A percentile compares a stretch with the other conserved stretches of the same genome.
Evolutionary conservation across 768 basidiomycete species (phyloP).

Genomic region (Pleurotus ostreatus): DNA sequence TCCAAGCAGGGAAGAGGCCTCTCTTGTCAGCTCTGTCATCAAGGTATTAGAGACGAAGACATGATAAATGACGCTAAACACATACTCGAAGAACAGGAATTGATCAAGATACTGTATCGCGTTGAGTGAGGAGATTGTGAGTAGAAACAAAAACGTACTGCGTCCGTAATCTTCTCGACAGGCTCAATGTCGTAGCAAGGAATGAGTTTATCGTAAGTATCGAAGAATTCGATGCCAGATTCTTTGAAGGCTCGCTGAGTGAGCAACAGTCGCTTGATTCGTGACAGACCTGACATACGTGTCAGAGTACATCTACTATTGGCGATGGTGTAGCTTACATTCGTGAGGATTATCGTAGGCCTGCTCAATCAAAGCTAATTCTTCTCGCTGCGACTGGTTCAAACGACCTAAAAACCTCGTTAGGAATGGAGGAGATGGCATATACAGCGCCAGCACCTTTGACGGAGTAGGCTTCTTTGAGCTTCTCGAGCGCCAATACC

Average conservation of each 20-base stretch:
- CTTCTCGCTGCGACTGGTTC: conserved; percentile 97
- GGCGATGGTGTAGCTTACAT: conserved; percentile 43
- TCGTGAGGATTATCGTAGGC: conserved; percentile 99
- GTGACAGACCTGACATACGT: conserved; percentile 62
- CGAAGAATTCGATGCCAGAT: conserved; percentile 94
- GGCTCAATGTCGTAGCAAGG: conserved; percentile 99
- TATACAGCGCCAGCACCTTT: conserved; percentile 47
- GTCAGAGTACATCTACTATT: background rate
- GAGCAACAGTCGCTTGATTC: conserved; percentile 94
- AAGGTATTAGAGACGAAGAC: conserved; percentile 4
- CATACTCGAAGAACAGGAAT: conserved; percentile 93
- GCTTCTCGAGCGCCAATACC: conserved; percentile 93
- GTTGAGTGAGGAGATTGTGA: conserved; percentile 6
- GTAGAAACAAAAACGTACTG: conserved; percentile 27
- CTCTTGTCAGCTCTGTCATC: conserved; percentile 80
- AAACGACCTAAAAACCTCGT: conserved; percentile 52
- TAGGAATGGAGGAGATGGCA: background rate
- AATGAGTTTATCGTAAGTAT: conserved; percentile 97
- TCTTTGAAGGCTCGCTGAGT: conserved; percentile 99
- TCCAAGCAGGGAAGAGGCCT: conserved; percentile 97
- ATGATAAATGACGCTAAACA: background rate
- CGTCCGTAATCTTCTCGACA: conserved; percentile 99
- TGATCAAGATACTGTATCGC: conserved; percentile 81
- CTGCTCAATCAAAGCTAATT: conserved; percentile 96
- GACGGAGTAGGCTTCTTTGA: conserved; percentile 98